Percentiles rank a stretch among this genome's conserved stretches.
Conservation (phyloP, 306 rosid genomes). For the Gynostemma pentaphyllum region DNA sequence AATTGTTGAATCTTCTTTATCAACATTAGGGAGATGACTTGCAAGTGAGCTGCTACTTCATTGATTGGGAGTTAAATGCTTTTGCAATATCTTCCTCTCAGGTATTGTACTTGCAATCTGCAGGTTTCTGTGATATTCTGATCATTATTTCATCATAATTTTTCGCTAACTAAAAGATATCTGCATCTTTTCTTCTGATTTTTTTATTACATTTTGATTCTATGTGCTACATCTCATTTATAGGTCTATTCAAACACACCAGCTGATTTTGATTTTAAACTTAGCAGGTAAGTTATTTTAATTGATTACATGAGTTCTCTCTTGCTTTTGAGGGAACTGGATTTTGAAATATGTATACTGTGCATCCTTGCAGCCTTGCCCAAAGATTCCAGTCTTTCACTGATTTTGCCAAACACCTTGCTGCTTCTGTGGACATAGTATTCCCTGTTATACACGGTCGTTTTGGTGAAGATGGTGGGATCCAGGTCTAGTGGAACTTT, state of each 20-base stretch:
- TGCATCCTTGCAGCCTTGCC: slow-evolving; percentile 65
- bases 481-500: slow-evolving; percentile 50
- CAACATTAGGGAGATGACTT: slow-evolving; percentile 62
- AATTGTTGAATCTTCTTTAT: background rate
- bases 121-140: background rate
- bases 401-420: slow-evolving; percentile 71
- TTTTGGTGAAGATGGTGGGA: slow-evolving; percentile 93
- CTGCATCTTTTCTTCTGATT: background rate
- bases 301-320: background rate
- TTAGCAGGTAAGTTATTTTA: slow-evolving; percentile 48
- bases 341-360: slow-evolving; percentile 13
- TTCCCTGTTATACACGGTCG: slow-evolving; percentile 93
- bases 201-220: background rate
- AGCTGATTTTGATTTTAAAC: slow-evolving; percentile 92
- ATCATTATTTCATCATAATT: background rate
- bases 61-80: slow-evolving; percentile 64
- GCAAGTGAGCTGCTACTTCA: slow-evolving; percentile 72
- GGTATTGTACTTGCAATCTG: slow-evolving; percentile 46
- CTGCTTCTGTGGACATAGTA: slow-evolving; percentile 67
- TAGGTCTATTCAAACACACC: slow-evolving; percentile 96
- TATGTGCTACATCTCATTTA: slow-evolving; percentile 1
- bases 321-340: slow-evolving; percentile 1
- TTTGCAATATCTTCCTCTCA: slow-evolving; percentile 81
- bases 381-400: slow-evolving; percentile 59
- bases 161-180: background rate